A percentile compares a stretch with the other conserved stretches of the same genome.
phyloP scores from a whole-genome alignment of 2,329 filamentous ascomycete species.

The Exserohilum turcica region DNA sequence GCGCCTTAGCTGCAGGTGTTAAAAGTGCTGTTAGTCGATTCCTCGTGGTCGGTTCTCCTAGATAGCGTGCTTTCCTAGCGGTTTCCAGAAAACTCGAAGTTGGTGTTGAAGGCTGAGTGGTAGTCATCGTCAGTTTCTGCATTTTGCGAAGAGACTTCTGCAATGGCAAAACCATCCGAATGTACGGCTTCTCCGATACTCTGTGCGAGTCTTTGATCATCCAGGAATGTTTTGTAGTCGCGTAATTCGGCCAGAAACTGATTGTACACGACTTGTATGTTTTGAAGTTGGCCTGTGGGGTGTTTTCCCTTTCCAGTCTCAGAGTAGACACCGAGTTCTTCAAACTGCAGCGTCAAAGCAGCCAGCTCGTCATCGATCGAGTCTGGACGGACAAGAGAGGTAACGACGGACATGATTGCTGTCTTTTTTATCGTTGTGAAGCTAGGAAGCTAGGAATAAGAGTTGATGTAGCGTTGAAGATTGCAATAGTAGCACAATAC shows the following conservation, averaged over 20 bases:
- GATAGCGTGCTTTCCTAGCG: too few relatives aligned
- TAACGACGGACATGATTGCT: neutral
- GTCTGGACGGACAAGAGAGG: neutral
- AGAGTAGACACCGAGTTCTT: conserved; percentile 20
- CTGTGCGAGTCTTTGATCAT: conserved; percentile 26
- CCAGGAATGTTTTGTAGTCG: conserved; percentile 17
- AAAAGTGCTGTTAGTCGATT: too few relatives aligned
- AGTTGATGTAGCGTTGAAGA: too few relatives aligned
- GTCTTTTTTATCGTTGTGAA: too few relatives aligned
- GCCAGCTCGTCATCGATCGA: conserved; percentile 31
- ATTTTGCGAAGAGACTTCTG: conserved; percentile 14
- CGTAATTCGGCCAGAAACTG: conserved; percentile 24
- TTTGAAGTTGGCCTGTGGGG: conserved; percentile 14
- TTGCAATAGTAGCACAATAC: too few relatives aligned
- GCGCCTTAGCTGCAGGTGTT: too few relatives aligned
- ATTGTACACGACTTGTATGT: conserved; percentile 24
- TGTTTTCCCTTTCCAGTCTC: conserved; percentile 28
- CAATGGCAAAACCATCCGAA: conserved; percentile 24
- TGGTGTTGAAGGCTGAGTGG: conserved; percentile 17
- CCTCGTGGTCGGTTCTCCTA: too few relatives aligned
- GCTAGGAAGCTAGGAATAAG: too few relatives aligned
- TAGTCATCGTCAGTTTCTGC: conserved; percentile 22
- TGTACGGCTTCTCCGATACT: conserved; percentile 33
- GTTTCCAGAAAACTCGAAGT: too few relatives aligned
- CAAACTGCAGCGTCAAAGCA: conserved; percentile 34